Evolutionary conservation across 192 early-diverging fungal species (phyloP).

Genomic region (Coemansia sp.): DNA sequence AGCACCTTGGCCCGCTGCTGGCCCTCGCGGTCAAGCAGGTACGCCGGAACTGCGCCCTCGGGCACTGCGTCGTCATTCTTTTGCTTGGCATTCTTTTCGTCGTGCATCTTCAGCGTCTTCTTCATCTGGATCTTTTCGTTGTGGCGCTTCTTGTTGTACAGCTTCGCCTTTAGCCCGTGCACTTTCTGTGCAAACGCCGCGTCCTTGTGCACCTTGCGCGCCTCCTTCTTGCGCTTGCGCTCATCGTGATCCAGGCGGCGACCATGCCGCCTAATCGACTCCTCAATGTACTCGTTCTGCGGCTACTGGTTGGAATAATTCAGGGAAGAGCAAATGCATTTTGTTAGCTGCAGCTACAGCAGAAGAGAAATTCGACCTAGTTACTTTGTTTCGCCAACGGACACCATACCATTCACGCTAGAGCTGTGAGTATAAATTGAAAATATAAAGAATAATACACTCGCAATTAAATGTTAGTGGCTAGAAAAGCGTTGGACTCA

Average conservation of each 20-base stretch:
- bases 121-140: constrained; percentile 99
- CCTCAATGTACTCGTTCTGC: constrained; percentile 99
- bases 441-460: background rate
- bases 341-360: no score
- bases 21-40: constrained; percentile 96
- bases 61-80: constrained; percentile 83
- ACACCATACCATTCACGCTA: background rate
- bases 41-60: constrained; percentile 95
- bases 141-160: constrained; percentile 98
- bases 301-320: no score
- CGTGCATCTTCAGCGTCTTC: constrained; percentile 98
- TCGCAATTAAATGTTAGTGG: background rate
- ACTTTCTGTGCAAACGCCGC: constrained; percentile 95
- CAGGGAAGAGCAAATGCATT: no score
- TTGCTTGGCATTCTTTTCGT: constrained; percentile 94
- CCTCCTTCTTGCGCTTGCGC: constrained; percentile 94
- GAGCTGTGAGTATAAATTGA: background rate
- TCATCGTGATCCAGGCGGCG: constrained; percentile 92
- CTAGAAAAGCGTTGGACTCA: background rate
- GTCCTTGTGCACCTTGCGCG: constrained; percentile 86
- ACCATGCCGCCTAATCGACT: constrained; percentile 94
- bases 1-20: constrained; percentile 95
- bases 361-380: no score
- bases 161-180: constrained; percentile 94
- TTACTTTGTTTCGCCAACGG: no score